These are phyloP conservation scores for Ustilago vetiveriae DNA, from an alignment of 1,284 basidiomycete genomes.

Conservation along the genomic window DNA sequence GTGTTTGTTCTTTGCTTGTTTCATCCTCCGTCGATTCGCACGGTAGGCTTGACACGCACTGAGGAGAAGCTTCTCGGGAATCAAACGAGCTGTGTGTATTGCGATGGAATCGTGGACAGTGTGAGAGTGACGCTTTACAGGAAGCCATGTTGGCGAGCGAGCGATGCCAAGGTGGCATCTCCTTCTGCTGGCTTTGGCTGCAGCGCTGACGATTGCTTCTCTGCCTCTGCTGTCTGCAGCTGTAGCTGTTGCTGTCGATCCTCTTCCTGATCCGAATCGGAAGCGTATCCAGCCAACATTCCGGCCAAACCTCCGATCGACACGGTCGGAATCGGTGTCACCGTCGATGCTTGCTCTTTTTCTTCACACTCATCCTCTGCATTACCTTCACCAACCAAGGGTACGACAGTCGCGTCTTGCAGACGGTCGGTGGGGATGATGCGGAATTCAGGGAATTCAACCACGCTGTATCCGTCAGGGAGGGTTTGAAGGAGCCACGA, in stretches of 20 bases:
- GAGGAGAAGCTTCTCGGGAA: no score
- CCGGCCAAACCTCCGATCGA: neutral
- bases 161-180: no score
- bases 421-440: neutral
- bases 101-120: no score
- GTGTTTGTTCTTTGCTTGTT: neutral
- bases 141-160: neutral
- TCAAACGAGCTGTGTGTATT: neutral
- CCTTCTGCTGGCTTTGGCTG: no score
- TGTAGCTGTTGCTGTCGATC: neutral
- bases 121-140: no score
- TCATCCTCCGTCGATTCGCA: no score
- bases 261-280: conserved; percentile 10
- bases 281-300: conserved; percentile 14
- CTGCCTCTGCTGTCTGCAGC: neutral
- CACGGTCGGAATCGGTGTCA: neutral
- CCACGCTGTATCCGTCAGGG: conserved; percentile 17
- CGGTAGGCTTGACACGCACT: no score
- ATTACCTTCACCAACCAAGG: neutral
- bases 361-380: neutral
- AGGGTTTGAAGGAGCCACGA: conserved; percentile 6
- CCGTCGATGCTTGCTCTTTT: conserved; percentile 1
- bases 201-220: no score
- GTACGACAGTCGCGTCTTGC: neutral
- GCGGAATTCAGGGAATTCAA: conserved; percentile 26